phyloP scores from a whole-genome alignment of 306 rosid species.

The Dryas octopetala region DNA sequence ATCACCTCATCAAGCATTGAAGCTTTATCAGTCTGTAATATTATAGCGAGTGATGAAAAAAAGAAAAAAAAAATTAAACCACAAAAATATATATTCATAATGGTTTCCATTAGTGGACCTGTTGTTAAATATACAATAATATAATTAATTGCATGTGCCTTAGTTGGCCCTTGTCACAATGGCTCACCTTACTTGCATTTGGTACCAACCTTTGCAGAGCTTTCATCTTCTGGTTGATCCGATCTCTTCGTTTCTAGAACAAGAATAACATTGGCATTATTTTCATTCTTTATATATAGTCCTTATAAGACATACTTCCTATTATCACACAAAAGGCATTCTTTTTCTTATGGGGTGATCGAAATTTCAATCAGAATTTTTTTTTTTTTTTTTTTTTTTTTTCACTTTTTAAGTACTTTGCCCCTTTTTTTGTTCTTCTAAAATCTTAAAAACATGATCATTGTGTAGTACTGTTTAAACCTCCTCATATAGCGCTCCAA shows the following conservation, averaged over 20 bases:
- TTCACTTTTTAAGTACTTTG: too few relatives aligned
- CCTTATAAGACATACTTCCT: neutral
- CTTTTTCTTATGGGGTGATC: neutral
- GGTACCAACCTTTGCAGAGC: slow-evolving; percentile 65
- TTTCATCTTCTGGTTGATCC: slow-evolving; percentile 62
- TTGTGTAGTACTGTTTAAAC: too few relatives aligned
- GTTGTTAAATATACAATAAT: too few relatives aligned
- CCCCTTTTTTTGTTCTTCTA: too few relatives aligned
- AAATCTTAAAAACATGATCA: too few relatives aligned
- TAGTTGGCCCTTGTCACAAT: neutral
- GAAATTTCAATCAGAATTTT: neutral
- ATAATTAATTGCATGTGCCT: too few relatives aligned
- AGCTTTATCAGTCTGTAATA: slow-evolving; percentile 54
- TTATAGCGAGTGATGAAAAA: neutral
- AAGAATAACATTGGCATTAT: neutral
- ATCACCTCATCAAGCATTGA: slow-evolving; percentile 72
- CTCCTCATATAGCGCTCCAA: too few relatives aligned
- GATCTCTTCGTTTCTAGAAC: slow-evolving; percentile 52
- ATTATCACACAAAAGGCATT: neutral
- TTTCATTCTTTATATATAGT: neutral
- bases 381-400: too few relatives aligned
- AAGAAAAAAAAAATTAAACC: neutral
- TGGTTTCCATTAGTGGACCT: too few relatives aligned
- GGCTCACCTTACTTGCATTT: slow-evolving; percentile 57
- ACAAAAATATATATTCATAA: neutral